Base-by-base conservation (phyloP, 2,329 filamentous ascomycete genomes). In the Calonectria hongkongensis region DNA sequence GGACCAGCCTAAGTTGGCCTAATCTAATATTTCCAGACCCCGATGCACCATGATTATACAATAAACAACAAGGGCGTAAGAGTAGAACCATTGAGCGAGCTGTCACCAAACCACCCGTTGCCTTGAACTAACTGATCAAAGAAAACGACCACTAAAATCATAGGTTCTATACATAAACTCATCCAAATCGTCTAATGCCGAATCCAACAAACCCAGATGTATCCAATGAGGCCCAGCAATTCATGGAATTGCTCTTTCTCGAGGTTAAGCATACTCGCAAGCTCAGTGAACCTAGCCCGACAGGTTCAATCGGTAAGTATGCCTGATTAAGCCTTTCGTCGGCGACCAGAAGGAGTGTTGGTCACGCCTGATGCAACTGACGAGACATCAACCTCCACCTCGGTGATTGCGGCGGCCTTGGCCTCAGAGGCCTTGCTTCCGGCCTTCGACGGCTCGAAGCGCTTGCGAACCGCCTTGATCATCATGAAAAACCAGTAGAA, bases 401-500 rank as follows among this genome's bases (percentile, higher is more conserved):
- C 78, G 8, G 80, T 83, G 64, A 47, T 25, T 18, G 28, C 6
- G 6, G 62, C 74, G 65, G 21, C 21, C 21, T 68, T 75, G 68
- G 76, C 28, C 8, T 50, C 47, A 2, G 79, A 43, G 82, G 80
- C 27, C 45, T 84, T 81, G 30, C 73, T 73, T 13, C 60, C 77
- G 9, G 80, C 76, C 75, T 84, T 81, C 30, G 85, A 80, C 5
- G 93, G 84, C 73, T 91, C 89, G 81, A 97, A 97, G 30, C 94
- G 89, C 86, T 94, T 95, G 72, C 92, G 88, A 15, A 97, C 91
- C 10, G 94, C 94, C 72, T 91, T 88, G 74, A 97, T 92, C 95
- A 97, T 97, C 89, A 95, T 95, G 80, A 91, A 88, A 82, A 96
- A 97, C 95, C 95, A 97, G 84, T 93, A 94, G 80, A 94, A 92